phyloP scores from a whole-genome alignment of 306 rosid genomes.

The Cercis canadensis region DNA sequence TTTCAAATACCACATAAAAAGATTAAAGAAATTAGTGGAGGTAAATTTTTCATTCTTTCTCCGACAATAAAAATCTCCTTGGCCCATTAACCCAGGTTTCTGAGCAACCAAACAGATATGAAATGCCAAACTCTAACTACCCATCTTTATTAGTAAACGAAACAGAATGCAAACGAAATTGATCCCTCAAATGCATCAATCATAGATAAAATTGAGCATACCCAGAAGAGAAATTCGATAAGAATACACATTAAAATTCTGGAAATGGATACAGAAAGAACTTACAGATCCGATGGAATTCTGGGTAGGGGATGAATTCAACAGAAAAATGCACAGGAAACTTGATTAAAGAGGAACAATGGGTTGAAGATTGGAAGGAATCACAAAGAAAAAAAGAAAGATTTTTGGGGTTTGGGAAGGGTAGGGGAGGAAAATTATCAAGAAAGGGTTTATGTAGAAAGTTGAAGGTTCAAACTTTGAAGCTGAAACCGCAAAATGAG shows the following conservation, averaged over 20 bases:
- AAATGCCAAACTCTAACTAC: no score
- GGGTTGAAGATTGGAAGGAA: conserved; percentile 7
- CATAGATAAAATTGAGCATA: neutral
- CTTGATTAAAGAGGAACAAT: neutral
- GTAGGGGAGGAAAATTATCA: neutral
- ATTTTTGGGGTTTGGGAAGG: neutral
- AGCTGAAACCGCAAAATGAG: conserved; percentile 19
- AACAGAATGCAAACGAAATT: neutral
- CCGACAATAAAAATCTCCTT: neutral
- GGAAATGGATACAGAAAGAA: neutral
- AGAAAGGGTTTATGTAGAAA: neutral
- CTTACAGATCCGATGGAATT: conserved; percentile 46
- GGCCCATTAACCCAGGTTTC: neutral
- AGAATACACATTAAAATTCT: neutral
- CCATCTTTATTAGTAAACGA: conserved; percentile 14
- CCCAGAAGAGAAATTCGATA: neutral
- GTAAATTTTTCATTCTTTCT: neutral
- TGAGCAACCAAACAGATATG: no score
- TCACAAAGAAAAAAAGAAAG: neutral
- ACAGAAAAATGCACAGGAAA: neutral
- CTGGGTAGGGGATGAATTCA: neutral
- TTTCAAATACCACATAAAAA: no score
- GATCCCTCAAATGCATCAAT: neutral
- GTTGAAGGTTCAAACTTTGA: neutral
- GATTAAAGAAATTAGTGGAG: no score